A percentile compares a stretch with the other conserved stretches of the same genome.
These are phyloP conservation scores for Saitozyma sp. DNA, from an alignment of 768 basidiomycete species.

Conservation along the genomic window DNA sequence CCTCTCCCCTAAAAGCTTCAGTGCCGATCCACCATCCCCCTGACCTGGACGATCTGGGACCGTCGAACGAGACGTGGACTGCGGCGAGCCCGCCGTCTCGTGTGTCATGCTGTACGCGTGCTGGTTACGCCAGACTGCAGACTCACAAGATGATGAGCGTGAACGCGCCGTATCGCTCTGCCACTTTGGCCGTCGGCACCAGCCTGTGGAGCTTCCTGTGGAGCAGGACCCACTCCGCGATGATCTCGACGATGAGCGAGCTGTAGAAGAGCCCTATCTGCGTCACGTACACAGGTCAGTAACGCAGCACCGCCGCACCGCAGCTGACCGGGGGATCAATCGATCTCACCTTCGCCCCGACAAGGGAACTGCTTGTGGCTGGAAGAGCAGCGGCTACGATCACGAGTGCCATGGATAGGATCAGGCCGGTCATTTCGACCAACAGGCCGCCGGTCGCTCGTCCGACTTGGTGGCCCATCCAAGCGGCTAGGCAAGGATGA, in stretches of 20 bases:
- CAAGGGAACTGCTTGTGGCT: conserved; percentile 5
- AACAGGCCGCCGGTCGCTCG: conserved; percentile 1
- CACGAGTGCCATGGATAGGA: conserved; percentile 17
- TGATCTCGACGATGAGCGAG: conserved; percentile 22
- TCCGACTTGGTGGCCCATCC: conserved; percentile 12
- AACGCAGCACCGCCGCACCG: too few species aligned
- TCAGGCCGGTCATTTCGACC: too few species aligned
- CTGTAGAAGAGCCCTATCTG: conserved; percentile 33
- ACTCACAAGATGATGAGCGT: conserved; percentile 42
- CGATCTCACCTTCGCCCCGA: conserved; percentile 24
- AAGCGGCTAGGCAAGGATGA: conserved; percentile 7
- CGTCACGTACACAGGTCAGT: not conserved
- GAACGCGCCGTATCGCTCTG: conserved; percentile 37
- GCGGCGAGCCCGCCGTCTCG: too few species aligned
- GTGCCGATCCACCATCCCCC: not conserved
- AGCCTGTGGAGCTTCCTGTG: not conserved
- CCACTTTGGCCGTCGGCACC: conserved; percentile 11
- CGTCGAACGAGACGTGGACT: too few species aligned
- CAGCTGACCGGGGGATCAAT: not conserved
- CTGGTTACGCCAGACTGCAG: too few species aligned
- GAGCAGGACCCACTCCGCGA: conserved; percentile 14
- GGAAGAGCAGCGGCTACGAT: conserved; percentile 19
- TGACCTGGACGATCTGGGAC: too few species aligned
- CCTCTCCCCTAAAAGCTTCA: conserved; percentile 31
- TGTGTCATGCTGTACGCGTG: not conserved